These are phyloP conservation scores for Plasmopara viticola DNA, from an alignment of 352 stramenopile species.

Conservation along the genomic window DNA sequence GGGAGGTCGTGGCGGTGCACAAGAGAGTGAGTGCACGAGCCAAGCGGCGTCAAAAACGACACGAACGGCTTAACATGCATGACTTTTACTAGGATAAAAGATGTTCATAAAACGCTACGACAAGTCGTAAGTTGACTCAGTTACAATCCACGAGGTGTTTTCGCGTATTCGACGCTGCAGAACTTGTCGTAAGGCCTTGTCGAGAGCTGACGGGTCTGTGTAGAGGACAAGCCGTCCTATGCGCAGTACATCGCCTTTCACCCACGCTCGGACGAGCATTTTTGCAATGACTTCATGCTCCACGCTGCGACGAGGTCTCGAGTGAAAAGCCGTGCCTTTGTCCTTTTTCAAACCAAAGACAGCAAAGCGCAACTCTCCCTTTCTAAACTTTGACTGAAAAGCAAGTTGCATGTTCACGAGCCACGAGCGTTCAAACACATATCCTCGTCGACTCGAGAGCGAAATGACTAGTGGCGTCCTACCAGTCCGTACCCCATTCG, in stretches of 20 bases:
- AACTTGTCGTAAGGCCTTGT: slow-evolving; percentile 9
- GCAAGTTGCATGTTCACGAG: slow-evolving; percentile 21
- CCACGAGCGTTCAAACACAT: slow-evolving; percentile 31
- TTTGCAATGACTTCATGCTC: slow-evolving; percentile 28
- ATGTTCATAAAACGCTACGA: too few relatives aligned
- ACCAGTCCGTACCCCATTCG: neutral
- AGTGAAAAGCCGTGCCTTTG: too few relatives aligned
- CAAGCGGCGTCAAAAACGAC: slow-evolving; percentile 60
- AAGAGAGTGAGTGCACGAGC: slow-evolving; percentile 57
- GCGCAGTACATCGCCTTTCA: slow-evolving; percentile 33
- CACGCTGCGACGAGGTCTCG: slow-evolving; percentile 9
- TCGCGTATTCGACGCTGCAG: slow-evolving; percentile 5
- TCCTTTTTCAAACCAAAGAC: too few relatives aligned
- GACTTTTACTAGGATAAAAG: slow-evolving; percentile 52
- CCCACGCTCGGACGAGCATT: slow-evolving; percentile 18
- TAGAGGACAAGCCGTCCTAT: slow-evolving; percentile 32
- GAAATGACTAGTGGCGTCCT: slow-evolving; percentile 21
- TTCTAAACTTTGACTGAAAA: slow-evolving; percentile 13
- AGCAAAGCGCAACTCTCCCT: too few relatives aligned
- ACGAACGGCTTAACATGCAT: slow-evolving; percentile 47
- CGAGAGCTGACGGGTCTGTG: slow-evolving; percentile 17
- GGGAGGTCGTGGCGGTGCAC: slow-evolving; percentile 45
- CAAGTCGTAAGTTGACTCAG: slow-evolving; percentile 5
- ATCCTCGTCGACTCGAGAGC: slow-evolving; percentile 31
- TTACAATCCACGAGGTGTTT: slow-evolving; percentile 22